Evolutionary conservation across 371 early-diverging fungal species (phyloP).

Genomic region (Mortierella sp.): DNA sequence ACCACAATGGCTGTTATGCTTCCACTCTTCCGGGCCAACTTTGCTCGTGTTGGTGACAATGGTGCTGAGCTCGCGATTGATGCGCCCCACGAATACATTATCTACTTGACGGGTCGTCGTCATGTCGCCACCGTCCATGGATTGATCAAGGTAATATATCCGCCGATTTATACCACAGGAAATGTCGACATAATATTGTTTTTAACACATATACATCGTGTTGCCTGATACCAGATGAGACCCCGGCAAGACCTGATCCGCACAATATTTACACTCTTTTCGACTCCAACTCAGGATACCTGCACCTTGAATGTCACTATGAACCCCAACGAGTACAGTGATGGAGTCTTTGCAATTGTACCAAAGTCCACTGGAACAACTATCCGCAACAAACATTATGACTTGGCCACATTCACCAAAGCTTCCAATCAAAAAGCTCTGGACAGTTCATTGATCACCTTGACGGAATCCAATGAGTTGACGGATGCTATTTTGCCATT

Average conservation of each 20-base stretch:
- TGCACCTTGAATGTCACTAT: conserved; percentile 54
- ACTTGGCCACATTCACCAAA: conserved; percentile 40
- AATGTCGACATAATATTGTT: too few relatives aligned
- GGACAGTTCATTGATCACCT: conserved; percentile 33
- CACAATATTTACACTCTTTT: conserved; percentile 36
- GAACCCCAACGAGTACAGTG: conserved; percentile 49
- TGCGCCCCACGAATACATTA: conserved; percentile 54
- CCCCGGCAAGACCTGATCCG: conserved; percentile 54
- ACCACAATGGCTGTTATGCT: conserved; percentile 56
- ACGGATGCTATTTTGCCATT: conserved; percentile 48
- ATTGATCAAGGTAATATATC: conserved; percentile 43
- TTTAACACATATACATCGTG: background rate
- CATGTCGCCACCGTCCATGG: conserved; percentile 55
- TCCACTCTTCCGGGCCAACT: conserved; percentile 51
- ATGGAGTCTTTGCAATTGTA: conserved; percentile 52
- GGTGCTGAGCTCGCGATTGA: conserved; percentile 54
- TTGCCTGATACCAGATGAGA: conserved; percentile 28
- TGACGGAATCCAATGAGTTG: conserved; percentile 52
- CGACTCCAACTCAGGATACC: conserved; percentile 25
- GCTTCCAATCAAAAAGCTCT: conserved; percentile 44
- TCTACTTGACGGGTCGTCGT: conserved; percentile 53
- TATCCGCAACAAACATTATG: conserved; percentile 40
- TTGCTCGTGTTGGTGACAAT: conserved; percentile 51
- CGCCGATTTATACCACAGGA: background rate
- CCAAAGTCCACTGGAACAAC: conserved; percentile 39